Conservation (phyloP, 192 early-diverging fungal species). For the Entomortierella chlamydospora region DNA sequence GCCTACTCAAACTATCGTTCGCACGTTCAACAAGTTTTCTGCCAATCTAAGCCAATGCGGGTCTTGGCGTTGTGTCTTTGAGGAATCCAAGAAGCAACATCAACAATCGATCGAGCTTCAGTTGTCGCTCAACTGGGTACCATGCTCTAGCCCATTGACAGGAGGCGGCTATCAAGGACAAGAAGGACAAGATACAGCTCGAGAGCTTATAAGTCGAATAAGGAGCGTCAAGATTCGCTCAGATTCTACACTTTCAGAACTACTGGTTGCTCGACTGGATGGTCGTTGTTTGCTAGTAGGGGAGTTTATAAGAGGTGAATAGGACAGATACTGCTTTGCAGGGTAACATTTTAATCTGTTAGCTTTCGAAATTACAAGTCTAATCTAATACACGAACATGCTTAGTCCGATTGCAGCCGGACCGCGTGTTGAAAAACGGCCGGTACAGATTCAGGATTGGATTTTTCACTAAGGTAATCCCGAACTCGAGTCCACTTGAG, state of each 20-base stretch:
- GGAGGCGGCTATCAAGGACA: not conserved
- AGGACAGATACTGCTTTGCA: not conserved
- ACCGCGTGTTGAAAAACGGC: slow-evolving; percentile 12
- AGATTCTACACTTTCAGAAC: slow-evolving; percentile 36
- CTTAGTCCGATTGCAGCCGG: slow-evolving; percentile 30
- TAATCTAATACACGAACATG: too few species aligned
- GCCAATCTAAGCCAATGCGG: slow-evolving; percentile 17
- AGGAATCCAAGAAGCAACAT: slow-evolving; percentile 18
- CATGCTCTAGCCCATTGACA: not conserved
- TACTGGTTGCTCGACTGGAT: slow-evolving; percentile 13
- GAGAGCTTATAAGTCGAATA: slow-evolving; percentile 26
- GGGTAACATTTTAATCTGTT: not conserved
- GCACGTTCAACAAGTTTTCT: slow-evolving; percentile 10
- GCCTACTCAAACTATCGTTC: not conserved
- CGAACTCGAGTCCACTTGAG: not conserved
- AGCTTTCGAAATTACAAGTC: too few species aligned
- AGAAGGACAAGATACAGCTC: too few species aligned
- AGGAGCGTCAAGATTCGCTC: slow-evolving; percentile 31
- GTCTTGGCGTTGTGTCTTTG: slow-evolving; percentile 30
- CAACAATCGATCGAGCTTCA: slow-evolving; percentile 10
- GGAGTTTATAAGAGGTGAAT: slow-evolving; percentile 19
- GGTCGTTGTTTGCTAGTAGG: slow-evolving; percentile 17
- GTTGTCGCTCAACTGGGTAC: slow-evolving; percentile 13
- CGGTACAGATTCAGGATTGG: slow-evolving; percentile 33
- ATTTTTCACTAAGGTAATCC: slow-evolving; percentile 32